Evolutionary conservation across 1,284 basidiomycete genomes (phyloP), one percentile per base, ranked within the genome.

Genomic region (Xanthoconium separans): DNA sequence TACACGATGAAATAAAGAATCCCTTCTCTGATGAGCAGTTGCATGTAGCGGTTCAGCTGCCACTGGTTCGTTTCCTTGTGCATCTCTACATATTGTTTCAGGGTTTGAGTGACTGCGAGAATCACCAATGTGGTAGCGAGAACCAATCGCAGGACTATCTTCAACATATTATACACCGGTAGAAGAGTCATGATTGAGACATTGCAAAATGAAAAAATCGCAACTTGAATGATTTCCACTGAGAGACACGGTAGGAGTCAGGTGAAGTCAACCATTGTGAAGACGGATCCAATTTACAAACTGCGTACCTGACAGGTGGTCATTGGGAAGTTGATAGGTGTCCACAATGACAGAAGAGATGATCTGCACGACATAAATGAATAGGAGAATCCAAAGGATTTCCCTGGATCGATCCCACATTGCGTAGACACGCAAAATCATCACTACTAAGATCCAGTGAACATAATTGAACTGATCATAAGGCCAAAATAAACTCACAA

Each of bases 1-100:
- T 45, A 54, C 52, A 4, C n/a, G 11, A 40, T 1, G 22, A 54
- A 54, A 30, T 54, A 54, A 9, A 51, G n/a, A n/a, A 54, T 29
- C 16, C 34, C 34, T 13, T 36, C 34, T 36, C 16, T 12, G 6
- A 20, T 11, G 8, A 44, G 18, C 2, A 8, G 11, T 20, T 22
- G 27, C 43, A 44, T 44, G 29, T 31, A n/a, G n/a, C n/a, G n/a
- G n/a, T n/a, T n/a, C n/a, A n/a, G n/a, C n/a, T n/a, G n/a, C n/a
- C n/a, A n/a, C 1, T 8, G 3, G 1, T 20, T 20, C 18, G 43
- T 44, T 7, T n/a, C 30, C 11, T 24, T 44, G 30, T 44, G 20
- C 6, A 20, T 20, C n/a, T 44, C 30, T 16, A 31, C 3, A 15
- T n/a, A 44, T 10, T 44, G 43, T 15, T 10, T 30, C 30, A 31